Base-by-base conservation (phyloP, 345 rosid species). In the Citrus cavaleriei region DNA sequence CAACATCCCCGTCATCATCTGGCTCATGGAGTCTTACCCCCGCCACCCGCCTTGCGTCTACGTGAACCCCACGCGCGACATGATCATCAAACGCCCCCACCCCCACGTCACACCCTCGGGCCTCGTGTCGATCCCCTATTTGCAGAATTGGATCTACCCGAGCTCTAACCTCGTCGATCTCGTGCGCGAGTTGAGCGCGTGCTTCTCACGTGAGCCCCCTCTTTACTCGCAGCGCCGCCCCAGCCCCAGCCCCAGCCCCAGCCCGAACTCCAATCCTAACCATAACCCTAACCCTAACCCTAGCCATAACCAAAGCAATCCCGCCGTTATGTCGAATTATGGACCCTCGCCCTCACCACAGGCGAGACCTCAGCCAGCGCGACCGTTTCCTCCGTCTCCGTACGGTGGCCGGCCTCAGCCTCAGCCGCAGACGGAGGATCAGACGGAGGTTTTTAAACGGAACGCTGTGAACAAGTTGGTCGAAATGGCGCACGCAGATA, bases 1-100 rank as follows among this genome's bases (percentile, higher is more conserved):
- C 89, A 96, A 94, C 85, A 93, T 96, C 82, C 99, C 99, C 8
- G 78, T 96, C 86, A 78, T 94, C 67, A 70, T 94, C 85, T 96
- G 99, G 99, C 97, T 96, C 60, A 85, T 89, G 73, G 99, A 96
- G 59, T 88, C 97, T 4, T 96, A 96, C 83, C 99, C 97, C 30
- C 89, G 85, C 35, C 83, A 91, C 75, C 89, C 98, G 1, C 98
- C 99, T 32, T 80, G 85, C 78, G 99, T 94, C 54, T 96, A 90
- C 85, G 93, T 96, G 9, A 96, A 94, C 60, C 98, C 99, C 55
- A 90, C 97, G n/a, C 94, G 93, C 68, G 98, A 94, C 70, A 96
- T 96, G 99, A 80, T 94, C 83, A 96, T 96, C 91, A 92, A 92
- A 67, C 90, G 97, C 10, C 93, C 94, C 22, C 99, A 96, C 61